A percentile compares a stretch with the other conserved stretches of the same genome.
Evolutionary conservation across 1,284 basidiomycete genomes (phyloP).

Genomic region (Coniophora puteana): DNA sequence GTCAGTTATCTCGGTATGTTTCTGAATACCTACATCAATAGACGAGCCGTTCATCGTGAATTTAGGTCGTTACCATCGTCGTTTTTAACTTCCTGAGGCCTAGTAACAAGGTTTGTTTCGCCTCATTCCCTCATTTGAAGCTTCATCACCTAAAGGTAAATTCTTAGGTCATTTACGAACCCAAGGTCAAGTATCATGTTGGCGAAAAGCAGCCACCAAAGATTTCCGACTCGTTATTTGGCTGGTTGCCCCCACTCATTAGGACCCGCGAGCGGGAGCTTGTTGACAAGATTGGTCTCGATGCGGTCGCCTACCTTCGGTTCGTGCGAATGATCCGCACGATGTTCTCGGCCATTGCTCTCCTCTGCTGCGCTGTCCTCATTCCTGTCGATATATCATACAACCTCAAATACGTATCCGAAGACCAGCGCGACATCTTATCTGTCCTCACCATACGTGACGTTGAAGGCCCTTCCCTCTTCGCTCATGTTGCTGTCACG

Average conservation of each 20-base stretch:
- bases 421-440: conserved; percentile 34
- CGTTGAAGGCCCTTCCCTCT: conserved; percentile 53
- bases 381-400: conserved; percentile 77
- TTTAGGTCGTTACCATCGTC: conserved; percentile 61
- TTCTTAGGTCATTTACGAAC: conserved; percentile 75
- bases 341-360: conserved; percentile 68
- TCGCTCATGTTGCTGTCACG: conserved; percentile 60
- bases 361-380: conserved; percentile 71
- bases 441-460: conserved; percentile 69
- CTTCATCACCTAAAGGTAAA: neutral
- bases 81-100: conserved; percentile 78
- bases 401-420: conserved; percentile 39
- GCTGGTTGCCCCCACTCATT: conserved; percentile 87
- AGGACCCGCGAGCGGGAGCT: conserved; percentile 85
- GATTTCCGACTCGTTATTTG: conserved; percentile 78
- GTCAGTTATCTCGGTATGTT: conserved; percentile 63
- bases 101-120: conserved; percentile 60
- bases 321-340: conserved; percentile 87
- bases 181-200: conserved; percentile 85
- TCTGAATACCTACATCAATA: too few species aligned
- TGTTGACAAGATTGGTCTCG: conserved; percentile 88
- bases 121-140: neutral
- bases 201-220: conserved; percentile 78
- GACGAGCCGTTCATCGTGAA: too few species aligned
- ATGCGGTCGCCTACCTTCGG: conserved; percentile 90